Evolutionary conservation across 108 stramenopile genomes (phyloP), one percentile per base, ranked within the genome.

Genomic region (Fragilariopsis cylindrus): DNA sequence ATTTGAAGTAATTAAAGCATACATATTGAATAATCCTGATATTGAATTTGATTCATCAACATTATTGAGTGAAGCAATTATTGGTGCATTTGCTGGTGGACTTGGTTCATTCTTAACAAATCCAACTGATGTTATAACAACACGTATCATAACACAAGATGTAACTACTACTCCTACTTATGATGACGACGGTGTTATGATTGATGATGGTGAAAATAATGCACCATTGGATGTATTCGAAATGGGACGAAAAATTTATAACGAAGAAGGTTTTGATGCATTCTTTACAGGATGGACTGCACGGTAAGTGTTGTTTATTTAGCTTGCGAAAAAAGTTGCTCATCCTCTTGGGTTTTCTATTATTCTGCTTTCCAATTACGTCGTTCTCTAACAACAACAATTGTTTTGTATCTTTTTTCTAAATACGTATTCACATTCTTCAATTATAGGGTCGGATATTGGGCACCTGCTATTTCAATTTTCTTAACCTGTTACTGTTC

Each of bases 401-500:
- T 30, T 30, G 21, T 30, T 30, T 30, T 30, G 30, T 2, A 30
- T 30, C 30, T 30, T 30, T 30, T 30, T 30, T 2, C 0, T 30
- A 30, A 30, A 30, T 30, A 30, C 30, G 30, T 30, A 30, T 30
- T 30, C 30, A 30, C 30, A 30, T 30, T 30, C 30, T 30, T 30
- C 30, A 30, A 30, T 30, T 30, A 30, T 30, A 30, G 30, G 4
- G 71, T 71, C 13, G 53, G 57, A 44, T 83, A 83, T 47, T 83
- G 82, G 82, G 60, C 74, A 7, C 62, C 71, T 30, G 82, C 82
- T 15, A 75, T 83, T 52, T 70, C 69, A 9, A 83, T 83, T 48
- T 83, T 83, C 71, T 66, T 83, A 18, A 42, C 71, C 42, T 70
- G 66, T 21, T 83, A 83, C 57, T 83, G 82, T 40, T 60, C 69